A percentile compares a stretch with the other conserved stretches of the same genome.
Conservation (phyloP, 805 yeast genomes). For the Candida cerambycidarum region DNA sequence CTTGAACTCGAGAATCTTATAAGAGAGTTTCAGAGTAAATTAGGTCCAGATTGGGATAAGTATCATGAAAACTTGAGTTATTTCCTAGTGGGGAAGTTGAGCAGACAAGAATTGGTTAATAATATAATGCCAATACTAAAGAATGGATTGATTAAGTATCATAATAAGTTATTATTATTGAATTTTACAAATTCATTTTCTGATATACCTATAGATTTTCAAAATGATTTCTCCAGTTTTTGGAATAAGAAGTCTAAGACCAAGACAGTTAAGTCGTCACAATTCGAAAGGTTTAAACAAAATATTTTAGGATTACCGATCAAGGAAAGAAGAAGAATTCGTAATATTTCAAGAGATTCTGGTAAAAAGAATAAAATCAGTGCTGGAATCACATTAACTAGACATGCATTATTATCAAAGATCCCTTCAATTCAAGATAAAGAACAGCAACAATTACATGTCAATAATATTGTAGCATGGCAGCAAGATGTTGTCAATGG, state of each 20-base stretch:
- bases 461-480: conserved; percentile 69
- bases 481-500: conserved; percentile 90
- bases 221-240: conserved; percentile 41
- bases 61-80: conserved; percentile 78
- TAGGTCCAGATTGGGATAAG: conserved; percentile 83
- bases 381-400: conserved; percentile 65
- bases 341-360: conserved; percentile 77
- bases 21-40: conserved; percentile 64
- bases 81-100: conserved; percentile 76
- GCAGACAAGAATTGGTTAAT: conserved; percentile 68
- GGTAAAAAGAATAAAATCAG: conserved; percentile 76
- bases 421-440: conserved; percentile 70
- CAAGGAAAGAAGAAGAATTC: conserved; percentile 80
- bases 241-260: conserved; percentile 50
- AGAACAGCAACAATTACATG: conserved; percentile 44
- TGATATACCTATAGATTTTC: conserved; percentile 64
- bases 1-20: conserved; percentile 50
- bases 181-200: conserved; percentile 81
- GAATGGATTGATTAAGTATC: conserved; percentile 54
- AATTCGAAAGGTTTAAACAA: conserved; percentile 77
- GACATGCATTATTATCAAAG: conserved; percentile 76
- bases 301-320: conserved; percentile 85
- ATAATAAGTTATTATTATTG: conserved; percentile 78
- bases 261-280: conserved; percentile 58
- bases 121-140: conserved; percentile 57